These are phyloP conservation scores for Camillea tinctor DNA, from an alignment of 2,329 filamentous ascomycete species.

Conservation along the genomic window DNA sequence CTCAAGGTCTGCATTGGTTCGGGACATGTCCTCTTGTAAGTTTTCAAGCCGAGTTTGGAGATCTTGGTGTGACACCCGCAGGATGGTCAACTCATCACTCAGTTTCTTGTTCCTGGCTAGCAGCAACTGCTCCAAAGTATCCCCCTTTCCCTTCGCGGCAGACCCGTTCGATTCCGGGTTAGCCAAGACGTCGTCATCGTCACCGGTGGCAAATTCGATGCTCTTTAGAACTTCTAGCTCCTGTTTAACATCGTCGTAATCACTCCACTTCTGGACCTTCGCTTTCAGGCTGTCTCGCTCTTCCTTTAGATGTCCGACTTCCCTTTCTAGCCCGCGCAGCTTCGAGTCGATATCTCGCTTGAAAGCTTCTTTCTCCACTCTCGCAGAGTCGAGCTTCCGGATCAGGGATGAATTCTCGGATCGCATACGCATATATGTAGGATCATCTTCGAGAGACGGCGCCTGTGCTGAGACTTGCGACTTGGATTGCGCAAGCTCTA, in stretches of 20 bases:
- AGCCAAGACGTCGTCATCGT: constrained; percentile 66
- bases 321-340: constrained; percentile 75
- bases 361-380: constrained; percentile 80
- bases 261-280: constrained; percentile 84
- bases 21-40: constrained; percentile 79
- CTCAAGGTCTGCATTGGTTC: constrained; percentile 82
- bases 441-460: constrained; percentile 78
- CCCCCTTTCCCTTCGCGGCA: constrained; percentile 61
- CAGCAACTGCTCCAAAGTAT: constrained; percentile 86
- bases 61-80: constrained; percentile 92
- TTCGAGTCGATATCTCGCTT: constrained; percentile 74
- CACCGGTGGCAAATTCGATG: constrained; percentile 91
- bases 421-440: constrained; percentile 79
- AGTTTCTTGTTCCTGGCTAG: constrained; percentile 95
- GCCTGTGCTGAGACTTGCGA: constrained; percentile 65
- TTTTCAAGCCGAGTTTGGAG: constrained; percentile 76
- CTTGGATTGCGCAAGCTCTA: constrained; percentile 87
- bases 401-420: constrained; percentile 92
- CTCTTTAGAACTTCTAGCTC: constrained; percentile 96
- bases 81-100: constrained; percentile 85
- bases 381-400: constrained; percentile 78
- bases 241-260: constrained; percentile 95
- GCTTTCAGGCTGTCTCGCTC: constrained; percentile 78
- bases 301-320: constrained; percentile 69
- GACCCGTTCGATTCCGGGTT: constrained; percentile 48